A percentile compares a stretch with the other conserved stretches of the same genome.
Conservation (phyloP, 768 basidiomycete species). For the Hericium rajendrae region DNA sequence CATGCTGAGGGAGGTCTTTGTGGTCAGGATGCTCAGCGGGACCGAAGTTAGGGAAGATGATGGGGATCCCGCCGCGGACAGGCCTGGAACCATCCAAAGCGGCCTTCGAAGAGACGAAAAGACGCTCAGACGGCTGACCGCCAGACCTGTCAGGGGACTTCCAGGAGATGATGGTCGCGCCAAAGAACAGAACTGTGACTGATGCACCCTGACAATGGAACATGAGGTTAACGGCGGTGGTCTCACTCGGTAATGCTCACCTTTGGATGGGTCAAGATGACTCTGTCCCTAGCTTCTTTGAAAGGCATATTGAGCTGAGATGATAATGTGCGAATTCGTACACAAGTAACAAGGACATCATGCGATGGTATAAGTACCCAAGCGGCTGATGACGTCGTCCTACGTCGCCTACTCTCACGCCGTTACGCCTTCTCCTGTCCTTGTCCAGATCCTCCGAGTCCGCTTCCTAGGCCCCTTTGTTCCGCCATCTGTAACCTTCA, state of each 20-base stretch:
- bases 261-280: constrained; percentile 56
- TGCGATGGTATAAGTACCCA: too few relatives aligned
- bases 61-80: constrained; percentile 45
- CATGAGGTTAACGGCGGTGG: not conserved
- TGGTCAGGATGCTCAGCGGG: constrained; percentile 71
- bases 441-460: too few relatives aligned
- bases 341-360: too few relatives aligned
- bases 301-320: constrained; percentile 41
- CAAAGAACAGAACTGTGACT: constrained; percentile 62
- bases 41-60: constrained; percentile 87
- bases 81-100: constrained; percentile 74
- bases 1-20: constrained; percentile 69
- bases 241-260: constrained; percentile 22
- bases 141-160: constrained; percentile 35
- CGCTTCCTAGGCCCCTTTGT: too few relatives aligned
- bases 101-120: constrained; percentile 80
- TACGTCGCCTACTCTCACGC: too few relatives aligned
- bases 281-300: constrained; percentile 30
- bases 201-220: constrained; percentile 44
- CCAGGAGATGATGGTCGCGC: constrained; percentile 87
- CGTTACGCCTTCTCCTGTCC: too few relatives aligned
- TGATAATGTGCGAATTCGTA: too few relatives aligned
- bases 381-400: too few relatives aligned
- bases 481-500: too few relatives aligned
- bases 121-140: constrained; percentile 43